Evolutionary conservation across 2,329 filamentous ascomycete species (phyloP), one percentile per base, ranked within the genome.

Genomic region (Arthrobotrys entomopaga): DNA sequence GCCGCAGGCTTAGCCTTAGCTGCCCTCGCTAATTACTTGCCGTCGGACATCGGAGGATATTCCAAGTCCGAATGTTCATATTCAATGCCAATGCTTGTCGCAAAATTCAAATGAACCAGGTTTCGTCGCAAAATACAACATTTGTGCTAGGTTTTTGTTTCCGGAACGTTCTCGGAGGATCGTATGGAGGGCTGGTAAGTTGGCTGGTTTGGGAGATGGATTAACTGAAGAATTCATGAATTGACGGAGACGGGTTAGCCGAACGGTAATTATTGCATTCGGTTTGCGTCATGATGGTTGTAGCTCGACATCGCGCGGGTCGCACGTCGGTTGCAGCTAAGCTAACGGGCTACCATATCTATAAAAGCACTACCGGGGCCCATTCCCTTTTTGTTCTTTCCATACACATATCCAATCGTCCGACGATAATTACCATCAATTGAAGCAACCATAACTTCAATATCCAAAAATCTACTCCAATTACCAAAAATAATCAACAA

Each of bases 31-130:
- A 29, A 34, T 34, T 34, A 10, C 29, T 34, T 5, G 6, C 29
- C 56, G 57, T 61, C 65, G 65, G 65, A 42, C 48, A 26, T 61
- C 65, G 65, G 65, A 49, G 19, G 38, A 26, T 40, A 26, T 38
- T 22, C 60, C 34, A 5, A 13, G 10, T 4, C 38, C 56, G 56
- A 43, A 46, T 26, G 2, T n/a, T n/a, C n/a, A n/a, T n/a, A n/a
- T n/a, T 34, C 29, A 34, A 26, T 5, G 5, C 56, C 3, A 43
- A 16, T 16, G 5, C 34, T 22, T 19, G 22, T 22, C 42, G 56
- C 19, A 38, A 29, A 1, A 7, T 34, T 10, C 29, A 3, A 34
- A 34, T 10, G 29, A 34, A 10, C 29, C 29, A 34, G 29, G 29
- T 34, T 34, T 34, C 29, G 29, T 5, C 6, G 29, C 6, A 34